phyloP scores from a whole-genome alignment of 2,329 filamentous ascomycete genomes.

The Xenoacremonium recifei region DNA sequence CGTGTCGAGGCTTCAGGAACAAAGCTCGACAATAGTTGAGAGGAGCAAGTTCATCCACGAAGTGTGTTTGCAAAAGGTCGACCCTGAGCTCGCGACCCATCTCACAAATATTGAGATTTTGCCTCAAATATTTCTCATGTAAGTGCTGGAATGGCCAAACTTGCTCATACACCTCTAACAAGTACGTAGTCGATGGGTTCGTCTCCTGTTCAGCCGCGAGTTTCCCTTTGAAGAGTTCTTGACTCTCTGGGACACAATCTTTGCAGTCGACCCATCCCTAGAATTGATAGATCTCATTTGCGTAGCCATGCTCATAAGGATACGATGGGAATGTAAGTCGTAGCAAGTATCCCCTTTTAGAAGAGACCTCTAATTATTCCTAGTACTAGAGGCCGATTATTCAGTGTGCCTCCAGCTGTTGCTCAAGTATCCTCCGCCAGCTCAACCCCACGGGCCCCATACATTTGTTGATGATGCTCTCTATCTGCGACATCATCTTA shows the following conservation, averaged over 20 bases:
- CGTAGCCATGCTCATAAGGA: slow-evolving; percentile 86
- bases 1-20: slow-evolving; percentile 25
- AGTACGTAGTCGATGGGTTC: slow-evolving; percentile 77
- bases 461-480: slow-evolving; percentile 85
- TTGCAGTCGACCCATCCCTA: slow-evolving; percentile 78
- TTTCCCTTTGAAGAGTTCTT: slow-evolving; percentile 86
- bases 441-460: slow-evolving; percentile 62
- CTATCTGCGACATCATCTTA: slow-evolving; percentile 66
- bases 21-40: slow-evolving; percentile 67
- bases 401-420: slow-evolving; percentile 79
- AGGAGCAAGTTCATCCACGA: slow-evolving; percentile 87
- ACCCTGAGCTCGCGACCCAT: slow-evolving; percentile 80
- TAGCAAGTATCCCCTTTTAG: neutral
- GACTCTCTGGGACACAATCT: slow-evolving; percentile 85
- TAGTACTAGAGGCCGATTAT: slow-evolving; percentile 85
- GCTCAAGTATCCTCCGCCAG: slow-evolving; percentile 75
- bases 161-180: slow-evolving; percentile 6
- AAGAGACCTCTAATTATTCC: slow-evolving; percentile 20
- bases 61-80: slow-evolving; percentile 71
- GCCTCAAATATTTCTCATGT: slow-evolving; percentile 97
- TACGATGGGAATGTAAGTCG: slow-evolving; percentile 79
- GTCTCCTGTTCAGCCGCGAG: slow-evolving; percentile 88
- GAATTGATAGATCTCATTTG: slow-evolving; percentile 88
- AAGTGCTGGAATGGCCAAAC: slow-evolving; percentile 26
- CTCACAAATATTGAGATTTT: slow-evolving; percentile 81